Evolutionary conservation across 805 yeast genomes (phyloP).

Genomic region (Candida peoriensis): DNA sequence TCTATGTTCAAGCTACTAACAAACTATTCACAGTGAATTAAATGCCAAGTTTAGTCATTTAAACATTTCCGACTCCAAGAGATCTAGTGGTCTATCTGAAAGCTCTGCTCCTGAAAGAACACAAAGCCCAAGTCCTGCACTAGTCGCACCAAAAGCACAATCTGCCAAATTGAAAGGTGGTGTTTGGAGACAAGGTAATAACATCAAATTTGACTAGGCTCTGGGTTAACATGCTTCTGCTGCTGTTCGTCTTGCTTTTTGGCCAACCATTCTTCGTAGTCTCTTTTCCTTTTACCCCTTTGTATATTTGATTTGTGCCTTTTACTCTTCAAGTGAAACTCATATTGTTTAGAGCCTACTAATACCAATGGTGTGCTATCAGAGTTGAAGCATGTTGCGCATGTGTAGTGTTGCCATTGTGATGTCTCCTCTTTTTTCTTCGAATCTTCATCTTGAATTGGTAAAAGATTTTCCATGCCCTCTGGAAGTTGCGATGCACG

Average conservation of each 20-base stretch:
- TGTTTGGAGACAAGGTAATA: conserved; percentile 24
- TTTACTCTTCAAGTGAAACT: conserved; percentile 60
- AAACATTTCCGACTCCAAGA: conserved; percentile 5
- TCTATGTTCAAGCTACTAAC: conserved; percentile 2
- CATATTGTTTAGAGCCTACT: conserved; percentile 71
- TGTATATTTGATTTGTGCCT: conserved; percentile 56
- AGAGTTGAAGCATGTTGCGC: conserved; percentile 59
- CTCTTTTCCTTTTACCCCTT: conserved; percentile 44
- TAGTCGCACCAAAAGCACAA: conserved; percentile 21
- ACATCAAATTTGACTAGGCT: conserved; percentile 21
- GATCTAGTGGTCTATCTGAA: not conserved
- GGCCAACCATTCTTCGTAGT: conserved; percentile 41
- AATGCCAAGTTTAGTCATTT: conserved; percentile 28
- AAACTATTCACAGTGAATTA: conserved; percentile 9
- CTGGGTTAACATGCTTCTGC: not conserved
- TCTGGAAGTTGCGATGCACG: conserved; percentile 32
- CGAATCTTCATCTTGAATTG: conserved; percentile 7
- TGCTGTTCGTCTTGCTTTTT: conserved; percentile 8
- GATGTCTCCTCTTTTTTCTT: conserved; percentile 16
- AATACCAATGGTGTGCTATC: conserved; percentile 53
- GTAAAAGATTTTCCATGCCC: conserved; percentile 26
- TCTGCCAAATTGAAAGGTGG: conserved; percentile 23
- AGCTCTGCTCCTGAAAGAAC: conserved; percentile 1
- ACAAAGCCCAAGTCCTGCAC: conserved; percentile 12
- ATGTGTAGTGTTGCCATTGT: conserved; percentile 64